These are phyloP conservation scores for Pseudogymnoascus sp. DNA, from an alignment of 2,329 filamentous ascomycete genomes.

Conservation along the genomic window DNA sequence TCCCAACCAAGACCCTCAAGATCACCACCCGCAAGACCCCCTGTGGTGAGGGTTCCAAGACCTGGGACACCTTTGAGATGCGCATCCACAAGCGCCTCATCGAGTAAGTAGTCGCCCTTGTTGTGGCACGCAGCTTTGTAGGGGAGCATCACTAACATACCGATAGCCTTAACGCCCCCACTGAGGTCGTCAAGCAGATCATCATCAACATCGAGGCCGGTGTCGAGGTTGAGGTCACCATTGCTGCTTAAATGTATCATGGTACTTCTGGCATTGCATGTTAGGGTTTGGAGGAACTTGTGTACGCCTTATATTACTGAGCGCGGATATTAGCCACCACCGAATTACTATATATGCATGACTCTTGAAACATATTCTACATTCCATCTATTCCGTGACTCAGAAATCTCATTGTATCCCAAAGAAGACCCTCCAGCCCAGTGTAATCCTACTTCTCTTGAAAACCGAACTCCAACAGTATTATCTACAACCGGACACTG, in stretches of 20 bases:
- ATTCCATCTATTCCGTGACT: slow-evolving; percentile 1
- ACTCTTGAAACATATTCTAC: slow-evolving; percentile 8
- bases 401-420: background rate
- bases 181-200: slow-evolving; percentile 95
- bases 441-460: background rate
- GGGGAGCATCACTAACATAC: slow-evolving; percentile 17
- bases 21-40: slow-evolving; percentile 94
- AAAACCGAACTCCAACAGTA: slow-evolving; percentile 7
- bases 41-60: slow-evolving; percentile 99
- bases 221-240: slow-evolving; percentile 90
- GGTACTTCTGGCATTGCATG: slow-evolving; percentile 7
- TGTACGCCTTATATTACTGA: background rate
- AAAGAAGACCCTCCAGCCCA: background rate
- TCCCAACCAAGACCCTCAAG: slow-evolving; percentile 95
- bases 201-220: slow-evolving; percentile 93
- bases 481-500: slow-evolving; percentile 1
- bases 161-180: slow-evolving; percentile 79
- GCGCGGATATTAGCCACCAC: background rate
- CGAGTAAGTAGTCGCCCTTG: slow-evolving; percentile 52
- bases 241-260: slow-evolving; percentile 58
- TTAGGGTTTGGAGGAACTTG: background rate
- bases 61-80: slow-evolving; percentile 99
- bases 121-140: background rate
- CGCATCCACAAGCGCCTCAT: slow-evolving; percentile 98
- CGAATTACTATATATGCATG: slow-evolving; percentile 7